A percentile compares a stretch with the other conserved stretches of the same genome.
phyloP scores from a whole-genome alignment of 2,329 filamentous ascomycete species.

The Alternaria sp. region DNA sequence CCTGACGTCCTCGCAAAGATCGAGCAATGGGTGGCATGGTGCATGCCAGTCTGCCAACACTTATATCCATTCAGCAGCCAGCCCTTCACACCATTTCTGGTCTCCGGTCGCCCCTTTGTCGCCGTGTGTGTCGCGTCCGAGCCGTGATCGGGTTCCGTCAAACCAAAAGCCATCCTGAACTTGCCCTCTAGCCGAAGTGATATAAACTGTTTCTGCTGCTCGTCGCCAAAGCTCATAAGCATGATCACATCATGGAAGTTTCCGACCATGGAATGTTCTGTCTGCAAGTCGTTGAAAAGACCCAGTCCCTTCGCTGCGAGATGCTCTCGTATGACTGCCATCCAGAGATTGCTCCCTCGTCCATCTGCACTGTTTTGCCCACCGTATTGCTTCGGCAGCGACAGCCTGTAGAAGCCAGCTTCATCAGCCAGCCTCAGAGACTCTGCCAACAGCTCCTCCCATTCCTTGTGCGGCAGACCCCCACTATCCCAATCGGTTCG shows the following conservation, averaged over 20 bases:
- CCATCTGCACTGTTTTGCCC: constrained; percentile 58
- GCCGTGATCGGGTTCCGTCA: constrained; percentile 69
- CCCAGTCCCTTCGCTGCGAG: constrained; percentile 67
- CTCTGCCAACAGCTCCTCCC: constrained; percentile 64
- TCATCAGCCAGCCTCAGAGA: constrained; percentile 63
- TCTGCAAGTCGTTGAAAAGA: constrained; percentile 70
- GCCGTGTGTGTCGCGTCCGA: constrained; percentile 71
- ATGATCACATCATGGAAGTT: constrained; percentile 71
- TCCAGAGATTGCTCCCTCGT: constrained; percentile 65
- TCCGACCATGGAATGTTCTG: constrained; percentile 68
- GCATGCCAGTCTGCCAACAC: constrained; percentile 72
- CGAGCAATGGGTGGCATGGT: constrained; percentile 68
- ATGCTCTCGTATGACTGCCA: constrained; percentile 69
- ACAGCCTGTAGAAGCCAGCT: constrained; percentile 68
- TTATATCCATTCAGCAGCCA: constrained; percentile 67
- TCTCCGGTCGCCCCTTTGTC: constrained; percentile 60
- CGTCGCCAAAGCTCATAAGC: constrained; percentile 67
- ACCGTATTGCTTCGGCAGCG: constrained; percentile 64
- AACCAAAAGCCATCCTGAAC: constrained; percentile 67
- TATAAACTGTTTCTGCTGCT: constrained; percentile 65
- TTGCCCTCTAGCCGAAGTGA: constrained; percentile 61
- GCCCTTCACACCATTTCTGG: constrained; percentile 56
- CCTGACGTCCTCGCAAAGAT: constrained; percentile 68
- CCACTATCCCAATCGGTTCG: constrained; percentile 68
- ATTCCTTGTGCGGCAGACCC: constrained; percentile 66